phyloP scores from a whole-genome alignment of 208 protist genomes.

The Kentomonas sorsogonicus region DNA sequence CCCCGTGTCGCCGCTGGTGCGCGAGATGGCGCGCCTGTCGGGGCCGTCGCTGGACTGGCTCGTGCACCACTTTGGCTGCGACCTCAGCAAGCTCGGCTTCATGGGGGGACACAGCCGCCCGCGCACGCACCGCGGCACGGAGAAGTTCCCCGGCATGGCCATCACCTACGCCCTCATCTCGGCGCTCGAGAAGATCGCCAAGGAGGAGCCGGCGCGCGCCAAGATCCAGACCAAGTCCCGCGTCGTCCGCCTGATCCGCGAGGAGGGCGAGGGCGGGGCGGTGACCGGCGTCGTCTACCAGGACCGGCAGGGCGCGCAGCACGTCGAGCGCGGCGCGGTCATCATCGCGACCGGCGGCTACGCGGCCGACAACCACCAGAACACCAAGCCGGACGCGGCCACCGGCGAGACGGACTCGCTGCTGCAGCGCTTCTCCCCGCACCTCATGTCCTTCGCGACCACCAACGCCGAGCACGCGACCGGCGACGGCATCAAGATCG shows the following conservation, averaged over 20 bases:
- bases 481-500: constrained; percentile 75
- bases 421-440: constrained; percentile 50
- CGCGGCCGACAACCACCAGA: constrained; percentile 26
- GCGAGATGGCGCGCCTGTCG: constrained; percentile 60
- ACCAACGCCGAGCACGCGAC: constrained; percentile 85
- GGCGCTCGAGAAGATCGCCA: constrained; percentile 47
- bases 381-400: constrained; percentile 9
- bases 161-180: constrained; percentile 82
- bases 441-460: constrained; percentile 64
- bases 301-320: constrained; percentile 27
- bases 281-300: constrained; percentile 49
- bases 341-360: constrained; percentile 86
- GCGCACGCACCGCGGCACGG: constrained; percentile 79
- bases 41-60: constrained; percentile 65
- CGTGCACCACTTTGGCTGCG: constrained; percentile 58
- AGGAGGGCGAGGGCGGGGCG: constrained; percentile 18
- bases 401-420: constrained; percentile 29
- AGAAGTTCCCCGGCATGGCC: constrained; percentile 62
- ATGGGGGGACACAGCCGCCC: constrained; percentile 79
- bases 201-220: constrained; percentile 18
- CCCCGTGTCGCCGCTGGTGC: constrained; percentile 36
- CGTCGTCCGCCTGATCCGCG: constrained; percentile 46
- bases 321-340: constrained; percentile 53
- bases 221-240: constrained; percentile 43
- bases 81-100: constrained; percentile 59